Percentiles rank a stretch among this genome's conserved stretches.
phyloP scores from a whole-genome alignment of 805 yeast species.

The Metschnikowia lochheadii region DNA sequence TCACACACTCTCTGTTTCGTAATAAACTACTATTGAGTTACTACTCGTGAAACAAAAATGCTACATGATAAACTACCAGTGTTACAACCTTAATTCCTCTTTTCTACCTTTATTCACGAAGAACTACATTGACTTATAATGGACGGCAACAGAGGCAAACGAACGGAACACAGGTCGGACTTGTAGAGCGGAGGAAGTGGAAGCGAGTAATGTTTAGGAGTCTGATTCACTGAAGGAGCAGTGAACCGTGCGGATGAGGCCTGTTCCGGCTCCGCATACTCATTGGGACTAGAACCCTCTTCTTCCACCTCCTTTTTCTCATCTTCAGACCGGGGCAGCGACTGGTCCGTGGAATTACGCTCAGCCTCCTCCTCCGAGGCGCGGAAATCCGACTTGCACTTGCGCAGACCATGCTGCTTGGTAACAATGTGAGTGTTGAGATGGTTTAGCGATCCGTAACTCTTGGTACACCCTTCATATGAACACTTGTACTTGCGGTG shows the following conservation, averaged over 20 bases:
- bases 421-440: conserved; percentile 43
- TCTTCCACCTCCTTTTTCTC: background rate
- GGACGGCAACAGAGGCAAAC: conserved; percentile 14
- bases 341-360: background rate
- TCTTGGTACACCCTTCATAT: conserved; percentile 37
- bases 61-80: too few species aligned
- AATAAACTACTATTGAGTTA: too few species aligned
- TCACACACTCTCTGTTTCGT: too few species aligned
- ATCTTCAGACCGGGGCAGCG: background rate
- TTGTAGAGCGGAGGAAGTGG: conserved; percentile 1
- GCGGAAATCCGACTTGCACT: conserved; percentile 36
- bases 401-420: conserved; percentile 42
- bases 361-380: background rate
- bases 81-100: too few species aligned
- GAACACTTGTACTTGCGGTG: conserved; percentile 30
- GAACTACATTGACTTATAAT: conserved; percentile 4
- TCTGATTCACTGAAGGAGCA: background rate
- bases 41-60: too few species aligned
- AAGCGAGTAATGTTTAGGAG: background rate
- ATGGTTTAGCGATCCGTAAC: conserved; percentile 42
- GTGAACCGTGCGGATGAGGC: background rate
- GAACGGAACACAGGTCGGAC: background rate
- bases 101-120: background rate
- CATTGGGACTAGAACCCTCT: background rate
- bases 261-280: background rate